A percentile compares a stretch with the other conserved stretches of the same genome.
Evolutionary conservation across 2,329 filamentous ascomycete genomes (phyloP).

Genomic region (Graphilbum fragrans): DNA sequence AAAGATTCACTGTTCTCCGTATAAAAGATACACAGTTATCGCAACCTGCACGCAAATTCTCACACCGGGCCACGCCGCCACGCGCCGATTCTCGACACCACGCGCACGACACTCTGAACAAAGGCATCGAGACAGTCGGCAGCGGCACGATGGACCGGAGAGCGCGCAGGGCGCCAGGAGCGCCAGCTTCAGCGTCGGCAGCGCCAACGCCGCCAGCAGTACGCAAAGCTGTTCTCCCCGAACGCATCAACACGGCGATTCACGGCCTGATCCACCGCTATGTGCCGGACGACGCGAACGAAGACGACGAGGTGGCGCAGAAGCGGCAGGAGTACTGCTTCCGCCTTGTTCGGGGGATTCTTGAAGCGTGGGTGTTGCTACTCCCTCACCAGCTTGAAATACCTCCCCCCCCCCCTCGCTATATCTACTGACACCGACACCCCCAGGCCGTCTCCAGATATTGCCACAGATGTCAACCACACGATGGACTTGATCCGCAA

Average conservation of each 20-base stretch:
- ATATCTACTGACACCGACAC: neutral
- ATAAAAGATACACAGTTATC: too few relatives aligned
- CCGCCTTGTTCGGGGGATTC: constrained; percentile 34
- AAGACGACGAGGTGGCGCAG: constrained; percentile 56
- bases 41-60: too few relatives aligned
- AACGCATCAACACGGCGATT: constrained; percentile 67
- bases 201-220: constrained; percentile 1
- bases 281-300: constrained; percentile 51
- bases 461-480: constrained; percentile 71
- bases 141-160: constrained; percentile 3
- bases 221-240: constrained; percentile 25
- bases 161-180: constrained; percentile 1
- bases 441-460: constrained; percentile 28
- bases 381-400: neutral
- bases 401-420: constrained; percentile 3
- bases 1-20: too few relatives aligned
- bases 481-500: constrained; percentile 87
- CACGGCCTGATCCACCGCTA: constrained; percentile 66
- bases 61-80: too few relatives aligned
- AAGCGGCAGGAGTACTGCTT: constrained; percentile 54
- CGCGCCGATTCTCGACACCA: too few relatives aligned
- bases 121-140: too few relatives aligned
- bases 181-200: too few relatives aligned
- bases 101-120: too few relatives aligned
- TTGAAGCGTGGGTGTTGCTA: constrained; percentile 32